These are phyloP conservation scores for Termitomyces sp. DNA, from an alignment of 768 basidiomycete genomes.

Conservation along the genomic window DNA sequence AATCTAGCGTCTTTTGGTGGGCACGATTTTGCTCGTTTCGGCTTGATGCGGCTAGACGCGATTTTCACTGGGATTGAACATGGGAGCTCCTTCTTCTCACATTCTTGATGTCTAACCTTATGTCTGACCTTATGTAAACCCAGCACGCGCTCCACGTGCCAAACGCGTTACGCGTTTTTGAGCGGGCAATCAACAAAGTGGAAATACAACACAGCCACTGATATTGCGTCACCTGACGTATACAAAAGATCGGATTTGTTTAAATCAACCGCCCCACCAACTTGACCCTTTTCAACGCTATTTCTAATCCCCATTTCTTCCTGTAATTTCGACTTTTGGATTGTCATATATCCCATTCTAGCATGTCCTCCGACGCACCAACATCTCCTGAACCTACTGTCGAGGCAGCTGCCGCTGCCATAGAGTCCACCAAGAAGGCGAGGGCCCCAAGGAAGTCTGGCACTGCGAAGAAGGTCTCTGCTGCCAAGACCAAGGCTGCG, in stretches of 20 bases:
- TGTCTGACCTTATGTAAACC: neutral
- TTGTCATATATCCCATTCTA: constrained; percentile 8
- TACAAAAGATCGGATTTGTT: constrained; percentile 14
- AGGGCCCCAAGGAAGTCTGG: constrained; percentile 17
- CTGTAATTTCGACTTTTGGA: neutral
- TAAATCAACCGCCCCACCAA: constrained; percentile 21
- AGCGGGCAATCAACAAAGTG: constrained; percentile 30
- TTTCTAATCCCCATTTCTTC: constrained; percentile 6
- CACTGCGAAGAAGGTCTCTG: constrained; percentile 16
- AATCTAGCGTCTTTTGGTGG: too few relatives aligned
- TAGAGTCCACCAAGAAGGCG: constrained; percentile 14
- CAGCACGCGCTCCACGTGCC: constrained; percentile 16
- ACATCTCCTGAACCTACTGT: constrained; percentile 14
- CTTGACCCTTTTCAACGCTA: constrained; percentile 17
- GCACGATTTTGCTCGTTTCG: too few relatives aligned
- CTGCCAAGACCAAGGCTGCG: constrained; percentile 11
- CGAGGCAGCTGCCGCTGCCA: constrained; percentile 12
- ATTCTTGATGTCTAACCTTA: too few relatives aligned
- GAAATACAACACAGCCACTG: constrained; percentile 38
- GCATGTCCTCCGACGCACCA: constrained; percentile 23
- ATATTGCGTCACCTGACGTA: constrained; percentile 19
- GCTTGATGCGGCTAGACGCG: too few relatives aligned
- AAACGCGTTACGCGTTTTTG: constrained; percentile 15
- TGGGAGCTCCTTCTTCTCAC: too few relatives aligned
- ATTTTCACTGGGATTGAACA: too few relatives aligned